A percentile compares a stretch with the other conserved stretches of the same genome.
These are phyloP conservation scores for Quercus dentata DNA, from an alignment of 306 rosid species.

Conservation along the genomic window DNA sequence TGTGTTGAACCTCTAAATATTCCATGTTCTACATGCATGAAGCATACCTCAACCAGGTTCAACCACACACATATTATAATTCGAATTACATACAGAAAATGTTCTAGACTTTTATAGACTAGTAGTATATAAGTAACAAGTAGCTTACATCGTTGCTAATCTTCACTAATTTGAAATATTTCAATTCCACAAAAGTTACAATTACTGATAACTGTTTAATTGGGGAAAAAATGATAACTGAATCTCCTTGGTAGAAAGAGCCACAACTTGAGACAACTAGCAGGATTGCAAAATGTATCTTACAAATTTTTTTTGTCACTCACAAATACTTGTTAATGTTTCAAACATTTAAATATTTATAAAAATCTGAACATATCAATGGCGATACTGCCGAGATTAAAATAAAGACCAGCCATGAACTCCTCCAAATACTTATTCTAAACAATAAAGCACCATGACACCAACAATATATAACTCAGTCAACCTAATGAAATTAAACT, in stretches of 20 bases:
- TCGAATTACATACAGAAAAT: background rate
- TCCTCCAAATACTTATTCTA: background rate
- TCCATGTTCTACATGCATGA: background rate
- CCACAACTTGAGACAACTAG: background rate
- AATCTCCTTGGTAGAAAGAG: background rate
- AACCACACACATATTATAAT: background rate
- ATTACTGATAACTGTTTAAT: too few relatives aligned
- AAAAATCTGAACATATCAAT: background rate
- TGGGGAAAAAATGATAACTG: background rate
- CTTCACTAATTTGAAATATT: background rate
- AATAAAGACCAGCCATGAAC: background rate
- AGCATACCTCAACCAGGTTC: background rate
- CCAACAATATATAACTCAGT: background rate
- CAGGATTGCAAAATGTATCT: background rate
- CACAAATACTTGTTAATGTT: background rate
- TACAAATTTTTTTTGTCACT: background rate
- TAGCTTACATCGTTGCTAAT: background rate
- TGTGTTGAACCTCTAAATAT: background rate
- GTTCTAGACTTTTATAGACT: background rate
- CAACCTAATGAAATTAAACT: background rate
- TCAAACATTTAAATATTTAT: background rate
- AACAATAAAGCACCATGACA: background rate
- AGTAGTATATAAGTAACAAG: background rate
- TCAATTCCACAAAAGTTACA: background rate
- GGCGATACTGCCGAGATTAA: background rate